Conservation (phyloP, 2,329 filamentous ascomycete genomes). For the Aspergillus sergii region DNA sequence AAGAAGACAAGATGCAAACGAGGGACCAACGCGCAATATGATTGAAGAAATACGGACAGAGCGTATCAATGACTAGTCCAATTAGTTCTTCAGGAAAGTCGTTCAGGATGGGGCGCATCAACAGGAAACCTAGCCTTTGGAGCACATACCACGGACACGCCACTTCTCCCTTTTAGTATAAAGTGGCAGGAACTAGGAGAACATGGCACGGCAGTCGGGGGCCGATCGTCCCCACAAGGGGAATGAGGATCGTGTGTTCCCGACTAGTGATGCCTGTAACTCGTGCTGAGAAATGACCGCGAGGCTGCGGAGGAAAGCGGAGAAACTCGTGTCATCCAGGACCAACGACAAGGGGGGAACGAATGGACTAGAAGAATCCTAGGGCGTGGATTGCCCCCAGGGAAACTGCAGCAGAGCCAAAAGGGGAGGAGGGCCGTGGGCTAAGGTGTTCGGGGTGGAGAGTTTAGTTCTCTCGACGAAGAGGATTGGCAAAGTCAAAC, state of each 20-base stretch:
- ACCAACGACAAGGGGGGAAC: constrained; percentile 1
- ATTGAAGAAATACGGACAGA: constrained; percentile 12
- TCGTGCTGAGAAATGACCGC: constrained; percentile 18
- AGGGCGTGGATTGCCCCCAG: not conserved
- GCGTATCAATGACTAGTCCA: constrained; percentile 9
- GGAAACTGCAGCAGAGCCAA: constrained; percentile 9
- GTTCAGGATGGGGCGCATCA: constrained; percentile 17
- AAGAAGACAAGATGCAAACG: constrained; percentile 3
- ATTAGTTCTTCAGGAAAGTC: constrained; percentile 11
- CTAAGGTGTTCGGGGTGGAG: constrained; percentile 20
- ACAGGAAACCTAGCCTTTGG: constrained; percentile 5
- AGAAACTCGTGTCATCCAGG: constrained; percentile 14
- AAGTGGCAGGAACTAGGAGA: constrained; percentile 16
- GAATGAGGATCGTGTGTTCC: constrained; percentile 26
- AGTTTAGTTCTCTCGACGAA: constrained; percentile 20
- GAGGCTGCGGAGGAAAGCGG: constrained; percentile 15
- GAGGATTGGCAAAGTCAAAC: constrained; percentile 21
- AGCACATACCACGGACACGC: constrained; percentile 19
- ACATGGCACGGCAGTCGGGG: constrained; percentile 25
- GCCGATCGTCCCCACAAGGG: constrained; percentile 29
- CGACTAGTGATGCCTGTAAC: constrained; percentile 17
- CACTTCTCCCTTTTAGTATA: constrained; percentile 21
- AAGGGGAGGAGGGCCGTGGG: constrained; percentile 16
- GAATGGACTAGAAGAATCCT: not conserved
- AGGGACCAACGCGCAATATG: constrained; percentile 9